Evolutionary conservation across 2,329 filamentous ascomycete genomes (phyloP), one percentile per base, ranked within the genome.

Genomic region (Paraconiothyrium brasiliense): DNA sequence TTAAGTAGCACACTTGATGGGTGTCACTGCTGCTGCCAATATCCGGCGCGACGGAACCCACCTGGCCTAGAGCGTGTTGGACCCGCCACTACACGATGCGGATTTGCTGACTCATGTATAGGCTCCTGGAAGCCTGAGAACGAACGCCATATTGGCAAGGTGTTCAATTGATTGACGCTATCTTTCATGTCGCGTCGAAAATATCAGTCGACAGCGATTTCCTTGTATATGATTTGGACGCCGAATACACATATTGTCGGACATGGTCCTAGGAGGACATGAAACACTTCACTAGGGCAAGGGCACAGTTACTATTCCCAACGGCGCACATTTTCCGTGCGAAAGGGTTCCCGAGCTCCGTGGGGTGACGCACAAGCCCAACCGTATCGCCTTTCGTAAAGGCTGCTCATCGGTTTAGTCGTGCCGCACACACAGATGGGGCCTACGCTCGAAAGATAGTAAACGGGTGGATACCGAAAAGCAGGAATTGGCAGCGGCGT

Each of bases 91-190:
- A 49, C 35, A 52, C 34, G 57, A 57, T 60, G 48, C 57, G 47
- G 57, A 47, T 57, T 66, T 67, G 64, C 71, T 78, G 55, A 78
- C 68, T 58, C 56, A 51, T 20, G 14, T 46, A 58, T 47, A 78
- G 76, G 76, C 32, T 76, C 73, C 55, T 78, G 76, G 76, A 78
- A 78, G 56, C 76, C 76, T 37, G 74, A 78, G 20, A 68, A 61
- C 22, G 65, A 71, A 56, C 73, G 76, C 51, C 76, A 78, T 60
- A 76, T 78, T 65, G 76, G 76, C 59, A 65, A 76, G 54, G 71
- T 69, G 47, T 75, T 68, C 65, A 68, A 64, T 60, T 76, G 63
- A 74, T 62, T 61, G 35, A 39, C 14, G 32, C 16, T 16, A 20
- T 43, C 27, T 14, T n/a, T 56, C 32, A 32, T 54, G 44, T 47